Evolutionary conservation across 371 early-diverging fungal genomes (phyloP).

Genomic region (Syncephalastrum racemosum): DNA sequence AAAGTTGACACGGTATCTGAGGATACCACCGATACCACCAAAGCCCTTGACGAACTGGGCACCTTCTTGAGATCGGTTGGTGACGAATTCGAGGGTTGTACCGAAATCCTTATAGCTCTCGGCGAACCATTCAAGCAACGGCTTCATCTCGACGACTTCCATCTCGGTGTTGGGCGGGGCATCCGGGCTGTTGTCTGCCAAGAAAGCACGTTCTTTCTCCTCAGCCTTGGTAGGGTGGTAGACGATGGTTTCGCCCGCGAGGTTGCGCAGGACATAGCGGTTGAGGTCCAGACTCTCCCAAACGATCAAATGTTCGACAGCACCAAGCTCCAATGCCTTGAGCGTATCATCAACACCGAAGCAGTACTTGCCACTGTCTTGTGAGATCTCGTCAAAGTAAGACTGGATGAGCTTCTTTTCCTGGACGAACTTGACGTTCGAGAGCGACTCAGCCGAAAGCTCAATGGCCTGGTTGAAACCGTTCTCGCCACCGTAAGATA

Average conservation of each 20-base stretch:
- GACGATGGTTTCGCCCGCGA: slow-evolving; percentile 58
- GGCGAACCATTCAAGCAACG: slow-evolving; percentile 95
- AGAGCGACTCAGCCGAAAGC: slow-evolving; percentile 83
- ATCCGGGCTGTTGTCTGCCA: slow-evolving; percentile 29
- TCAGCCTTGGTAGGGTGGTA: slow-evolving; percentile 77
- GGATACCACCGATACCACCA: slow-evolving; percentile 94
- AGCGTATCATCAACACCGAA: slow-evolving; percentile 95
- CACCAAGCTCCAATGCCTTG: slow-evolving; percentile 90
- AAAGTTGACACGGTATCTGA: slow-evolving; percentile 91
- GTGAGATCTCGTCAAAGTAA: slow-evolving; percentile 97
- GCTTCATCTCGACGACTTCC: slow-evolving; percentile 73
- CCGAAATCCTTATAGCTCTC: slow-evolving; percentile 94
- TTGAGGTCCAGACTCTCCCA: slow-evolving; percentile 86
- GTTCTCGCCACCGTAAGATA: slow-evolving; percentile 97
- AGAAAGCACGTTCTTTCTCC: slow-evolving; percentile 65
- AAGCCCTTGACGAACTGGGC: slow-evolving; percentile 98
- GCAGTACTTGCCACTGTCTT: slow-evolving; percentile 93
- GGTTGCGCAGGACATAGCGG: slow-evolving; percentile 69
- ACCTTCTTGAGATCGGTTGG: slow-evolving; percentile 94
- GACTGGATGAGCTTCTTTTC: slow-evolving; percentile 94
- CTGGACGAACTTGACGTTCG: slow-evolving; percentile 95
- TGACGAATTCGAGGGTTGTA: slow-evolving; percentile 91
- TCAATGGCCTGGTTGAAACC: slow-evolving; percentile 98
- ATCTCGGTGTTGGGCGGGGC: slow-evolving; percentile 60
- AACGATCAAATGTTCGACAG: slow-evolving; percentile 94